Percentiles rank a stretch among this genome's conserved stretches.
phyloP scores from a whole-genome alignment of 352 stramenopile genomes.

The Phytophthora cactorum region DNA sequence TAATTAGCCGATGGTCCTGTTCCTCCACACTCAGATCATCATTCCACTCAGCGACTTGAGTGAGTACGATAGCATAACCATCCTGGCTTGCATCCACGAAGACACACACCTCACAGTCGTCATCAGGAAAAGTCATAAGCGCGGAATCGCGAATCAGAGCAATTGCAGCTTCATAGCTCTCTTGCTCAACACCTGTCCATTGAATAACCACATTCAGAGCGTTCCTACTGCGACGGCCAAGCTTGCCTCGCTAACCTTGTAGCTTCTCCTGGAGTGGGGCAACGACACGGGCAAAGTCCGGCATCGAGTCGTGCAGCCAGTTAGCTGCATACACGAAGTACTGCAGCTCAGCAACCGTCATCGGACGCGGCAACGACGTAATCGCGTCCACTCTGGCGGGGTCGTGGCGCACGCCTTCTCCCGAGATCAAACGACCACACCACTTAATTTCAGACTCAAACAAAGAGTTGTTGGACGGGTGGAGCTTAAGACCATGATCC shows the following conservation, averaged over 20 bases:
- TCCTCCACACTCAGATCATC: not conserved
- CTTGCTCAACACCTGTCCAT: not conserved
- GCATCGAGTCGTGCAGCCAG: not conserved
- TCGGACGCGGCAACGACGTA: too few relatives aligned
- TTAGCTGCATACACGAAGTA: slow-evolving; percentile 5
- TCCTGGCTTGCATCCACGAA: not conserved
- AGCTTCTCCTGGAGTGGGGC: not conserved
- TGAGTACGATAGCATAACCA: not conserved
- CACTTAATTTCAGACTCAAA: too few relatives aligned
- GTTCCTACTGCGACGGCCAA: not conserved
- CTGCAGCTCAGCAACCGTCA: too few relatives aligned
- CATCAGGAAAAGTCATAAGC: not conserved
- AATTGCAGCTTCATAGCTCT: not conserved
- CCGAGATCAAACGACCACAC: too few relatives aligned
- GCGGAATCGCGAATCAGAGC: not conserved
- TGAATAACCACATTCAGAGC: not conserved
- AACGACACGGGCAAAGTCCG: not conserved
- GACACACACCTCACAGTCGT: not conserved
- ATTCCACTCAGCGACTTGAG: not conserved
- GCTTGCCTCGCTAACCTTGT: not conserved
- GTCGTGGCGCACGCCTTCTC: too few relatives aligned
- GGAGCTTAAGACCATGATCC: too few relatives aligned
- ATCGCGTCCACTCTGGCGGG: too few relatives aligned
- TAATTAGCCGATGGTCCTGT: not conserved
- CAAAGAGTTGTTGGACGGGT: too few relatives aligned